A percentile compares a stretch with the other conserved stretches of the same genome.
phyloP scores from a whole-genome alignment of 1,139 yeast genomes.

The Kodamaea arcana region DNA sequence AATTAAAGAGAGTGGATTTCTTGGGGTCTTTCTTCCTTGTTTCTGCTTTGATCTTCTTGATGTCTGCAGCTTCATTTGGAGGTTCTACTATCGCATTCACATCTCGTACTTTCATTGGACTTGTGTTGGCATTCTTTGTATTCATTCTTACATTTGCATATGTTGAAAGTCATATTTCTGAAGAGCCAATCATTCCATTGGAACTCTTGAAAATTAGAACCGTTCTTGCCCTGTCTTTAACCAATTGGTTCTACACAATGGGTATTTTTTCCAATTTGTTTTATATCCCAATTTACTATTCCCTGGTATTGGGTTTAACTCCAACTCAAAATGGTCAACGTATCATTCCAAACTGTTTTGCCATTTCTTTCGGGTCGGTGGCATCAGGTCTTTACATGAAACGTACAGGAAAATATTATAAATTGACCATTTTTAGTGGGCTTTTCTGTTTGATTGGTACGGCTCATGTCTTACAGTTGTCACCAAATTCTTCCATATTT shows the following conservation, averaged over 20 bases:
- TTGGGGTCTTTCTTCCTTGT: constrained; percentile 64
- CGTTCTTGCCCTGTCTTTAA: constrained; percentile 58
- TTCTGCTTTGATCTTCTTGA: constrained; percentile 44
- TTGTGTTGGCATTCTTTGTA: constrained; percentile 17
- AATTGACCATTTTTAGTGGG: constrained; percentile 44
- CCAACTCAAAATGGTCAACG: constrained; percentile 63
- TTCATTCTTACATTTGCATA: constrained; percentile 37
- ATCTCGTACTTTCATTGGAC: constrained; percentile 28
- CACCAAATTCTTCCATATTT: constrained; percentile 39
- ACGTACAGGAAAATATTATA: constrained; percentile 62
- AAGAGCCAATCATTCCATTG: constrained; percentile 68
- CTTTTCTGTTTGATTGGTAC: constrained; percentile 45
- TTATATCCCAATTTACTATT: constrained; percentile 62
- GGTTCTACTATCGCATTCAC: constrained; percentile 51
- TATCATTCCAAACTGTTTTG: constrained; percentile 61
- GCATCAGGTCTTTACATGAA: constrained; percentile 69
- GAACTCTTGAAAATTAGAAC: constrained; percentile 53
- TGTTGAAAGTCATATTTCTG: constrained; percentile 52
- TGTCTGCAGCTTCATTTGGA: constrained; percentile 68
- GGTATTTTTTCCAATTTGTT: constrained; percentile 51
- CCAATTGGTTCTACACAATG: constrained; percentile 66
- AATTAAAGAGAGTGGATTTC: constrained; percentile 63
- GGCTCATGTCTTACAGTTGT: constrained; percentile 31
- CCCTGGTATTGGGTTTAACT: constrained; percentile 51
- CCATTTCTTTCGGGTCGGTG: constrained; percentile 66